These are phyloP conservation scores for Pythium insidiosum DNA, from an alignment of 352 stramenopile genomes.

Conservation along the genomic window DNA sequence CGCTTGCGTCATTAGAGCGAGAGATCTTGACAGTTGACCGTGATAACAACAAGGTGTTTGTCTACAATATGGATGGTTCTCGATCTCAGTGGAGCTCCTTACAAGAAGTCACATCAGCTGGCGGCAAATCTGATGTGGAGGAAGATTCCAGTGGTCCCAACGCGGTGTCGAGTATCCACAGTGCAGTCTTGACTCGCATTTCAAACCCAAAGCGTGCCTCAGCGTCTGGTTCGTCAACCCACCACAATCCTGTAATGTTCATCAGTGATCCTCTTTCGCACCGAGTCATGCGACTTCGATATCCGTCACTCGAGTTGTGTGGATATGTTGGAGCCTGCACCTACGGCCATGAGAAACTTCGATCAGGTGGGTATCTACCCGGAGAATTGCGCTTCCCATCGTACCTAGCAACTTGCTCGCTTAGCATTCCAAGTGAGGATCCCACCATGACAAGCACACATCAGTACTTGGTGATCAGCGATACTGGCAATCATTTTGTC, in stretches of 20 bases:
- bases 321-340: constrained; percentile 45
- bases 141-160: too few species aligned
- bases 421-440: too few species aligned
- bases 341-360: constrained; percentile 39
- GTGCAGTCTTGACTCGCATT: too few species aligned
- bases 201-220: too few species aligned
- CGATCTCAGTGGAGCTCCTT: background rate
- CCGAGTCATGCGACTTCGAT: constrained; percentile 30
- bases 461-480: constrained; percentile 41
- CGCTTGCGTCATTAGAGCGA: constrained; percentile 20
- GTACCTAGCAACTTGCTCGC: constrained; percentile 26
- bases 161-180: constrained; percentile 3
- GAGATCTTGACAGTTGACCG: constrained; percentile 41
- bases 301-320: constrained; percentile 22
- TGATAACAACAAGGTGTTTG: constrained; percentile 35
- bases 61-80: constrained; percentile 45
- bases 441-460: too few species aligned
- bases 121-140: constrained; percentile 22
- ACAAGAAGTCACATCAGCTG: constrained; percentile 16
- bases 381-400: constrained; percentile 46
- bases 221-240: too few species aligned
- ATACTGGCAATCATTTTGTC: constrained; percentile 54
- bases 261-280: constrained; percentile 50
- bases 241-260: too few species aligned
- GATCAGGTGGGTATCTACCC: constrained; percentile 34